phyloP scores from a whole-genome alignment of 164 flowering plant species.

The Vitis rotundifolia region DNA sequence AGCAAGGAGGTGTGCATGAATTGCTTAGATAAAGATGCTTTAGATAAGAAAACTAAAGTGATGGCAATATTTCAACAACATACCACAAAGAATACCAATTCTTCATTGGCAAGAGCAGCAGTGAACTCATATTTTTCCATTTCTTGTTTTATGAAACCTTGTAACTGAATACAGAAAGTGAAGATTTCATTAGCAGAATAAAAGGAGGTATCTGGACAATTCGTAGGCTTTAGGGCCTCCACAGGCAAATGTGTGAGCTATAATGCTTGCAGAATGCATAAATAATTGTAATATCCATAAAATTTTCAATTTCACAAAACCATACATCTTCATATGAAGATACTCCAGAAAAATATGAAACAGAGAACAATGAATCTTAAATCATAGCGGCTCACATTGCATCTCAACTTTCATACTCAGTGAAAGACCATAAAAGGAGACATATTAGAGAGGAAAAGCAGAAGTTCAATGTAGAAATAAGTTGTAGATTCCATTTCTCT shows the following conservation, averaged over 20 bases:
- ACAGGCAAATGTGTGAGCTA: neutral
- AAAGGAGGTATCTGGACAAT: neutral
- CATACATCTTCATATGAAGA: too few species aligned
- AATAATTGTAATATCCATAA: too few species aligned
- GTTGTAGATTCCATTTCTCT: too few species aligned
- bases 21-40: neutral
- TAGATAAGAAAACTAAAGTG: neutral
- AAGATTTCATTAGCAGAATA: neutral
- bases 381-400: too few species aligned
- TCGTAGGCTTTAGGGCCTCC: neutral
- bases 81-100: constrained; percentile 77
- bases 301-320: too few species aligned
- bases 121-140: constrained; percentile 58
- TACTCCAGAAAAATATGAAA: too few species aligned
- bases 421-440: too few species aligned
- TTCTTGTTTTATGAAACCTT: constrained; percentile 46
- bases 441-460: too few species aligned
- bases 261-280: neutral
- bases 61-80: neutral
- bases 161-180: constrained; percentile 54
- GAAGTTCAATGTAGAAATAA: too few species aligned
- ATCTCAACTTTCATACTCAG: too few species aligned
- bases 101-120: constrained; percentile 58
- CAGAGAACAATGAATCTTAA: too few species aligned
- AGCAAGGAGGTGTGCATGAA: too few species aligned